Conservation (phyloP, 768 basidiomycete species). For the Phylloporus scabripes region DNA sequence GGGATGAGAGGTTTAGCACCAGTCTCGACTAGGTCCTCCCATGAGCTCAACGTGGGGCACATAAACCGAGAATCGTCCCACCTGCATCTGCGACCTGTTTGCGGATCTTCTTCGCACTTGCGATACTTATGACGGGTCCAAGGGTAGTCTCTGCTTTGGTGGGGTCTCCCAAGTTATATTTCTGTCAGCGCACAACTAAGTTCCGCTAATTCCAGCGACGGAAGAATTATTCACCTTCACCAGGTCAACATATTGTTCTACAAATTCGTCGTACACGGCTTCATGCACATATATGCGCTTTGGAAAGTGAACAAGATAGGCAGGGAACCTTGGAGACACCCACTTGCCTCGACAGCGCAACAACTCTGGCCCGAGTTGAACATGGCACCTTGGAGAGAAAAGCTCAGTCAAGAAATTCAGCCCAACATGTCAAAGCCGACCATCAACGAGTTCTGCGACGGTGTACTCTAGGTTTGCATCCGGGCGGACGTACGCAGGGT, state of each 20-base stretch:
- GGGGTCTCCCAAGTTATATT: conserved; percentile 85
- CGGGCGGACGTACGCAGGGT: conserved; percentile 89
- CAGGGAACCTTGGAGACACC: neutral
- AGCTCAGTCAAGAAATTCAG: neutral
- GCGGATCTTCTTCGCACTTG: conserved; percentile 78
- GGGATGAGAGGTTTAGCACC: conserved; percentile 78
- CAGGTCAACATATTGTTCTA: conserved; percentile 63
- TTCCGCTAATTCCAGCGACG: neutral
- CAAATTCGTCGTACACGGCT: conserved; percentile 72
- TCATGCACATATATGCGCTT: conserved; percentile 94
- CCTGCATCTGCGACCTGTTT: conserved; percentile 85
- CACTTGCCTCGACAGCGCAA: conserved; percentile 78
- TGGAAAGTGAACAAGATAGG: neutral
- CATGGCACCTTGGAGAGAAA: conserved; percentile 57
- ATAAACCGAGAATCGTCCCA: conserved; percentile 27
- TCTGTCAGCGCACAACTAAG: conserved; percentile 34
- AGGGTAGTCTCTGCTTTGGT: conserved; percentile 67
- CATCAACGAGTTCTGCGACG: conserved; percentile 84
- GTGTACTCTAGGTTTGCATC: conserved; percentile 86
- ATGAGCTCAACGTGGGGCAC: neutral
- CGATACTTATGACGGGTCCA: conserved; percentile 89
- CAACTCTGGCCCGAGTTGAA: conserved; percentile 99
- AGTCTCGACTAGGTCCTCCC: conserved; percentile 45
- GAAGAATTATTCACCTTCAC: conserved; percentile 49
- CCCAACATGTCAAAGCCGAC: conserved; percentile 34